Evolutionary conservation across 345 rosid species (phyloP), one percentile per base, ranked within the genome.

Genomic region (Boechera stricta): DNA sequence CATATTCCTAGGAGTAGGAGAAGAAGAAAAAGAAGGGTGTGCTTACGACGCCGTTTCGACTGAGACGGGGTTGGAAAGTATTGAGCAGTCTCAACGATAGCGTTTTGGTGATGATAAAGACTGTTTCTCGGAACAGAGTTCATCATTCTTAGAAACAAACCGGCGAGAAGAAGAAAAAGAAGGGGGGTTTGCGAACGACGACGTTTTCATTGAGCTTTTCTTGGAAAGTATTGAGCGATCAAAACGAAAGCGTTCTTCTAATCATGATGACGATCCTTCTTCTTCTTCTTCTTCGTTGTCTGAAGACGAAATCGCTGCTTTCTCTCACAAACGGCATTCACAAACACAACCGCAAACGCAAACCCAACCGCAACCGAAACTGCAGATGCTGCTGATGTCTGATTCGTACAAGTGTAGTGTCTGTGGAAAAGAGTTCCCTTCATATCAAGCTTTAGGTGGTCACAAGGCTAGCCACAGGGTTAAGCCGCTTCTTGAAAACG

Each of bases 371-470:
- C 87, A 44, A 8, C 5, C 41, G 9, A 45, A 29, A 4, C 3
- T 2, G 12, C 53, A 64, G 6, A 62, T 3, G 10, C 52, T 6
- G 51, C 7, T 0, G 0, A 49, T 9, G 62, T 7, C n/a, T 41
- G 56, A 82, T 44, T 52, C 69, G 10, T 83, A 83, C 81, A 85
- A 83, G 86, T 92, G 98, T 41, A 60, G 81, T 24, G 89, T 94
- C 1, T 94, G 97, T 72, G 68, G 79, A 79, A 92, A 81, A 85
- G 89, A 80, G 32, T 89, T 94, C 70, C 7, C 85, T 33, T 89
- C 98, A 26, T 92, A 87, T 75, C 98, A 89, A 74, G 98, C 98
- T 69, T 80, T 94, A 18, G 98, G 98, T 1, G 98, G 98, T 5
- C 98, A 92, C 85, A 94, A 90, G 51, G 95, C 98, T 73, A 88